Percentiles rank a stretch among this genome's conserved stretches.
Conservation (phyloP, 176 grass and related monocot genomes). For the Lolium perenne region DNA sequence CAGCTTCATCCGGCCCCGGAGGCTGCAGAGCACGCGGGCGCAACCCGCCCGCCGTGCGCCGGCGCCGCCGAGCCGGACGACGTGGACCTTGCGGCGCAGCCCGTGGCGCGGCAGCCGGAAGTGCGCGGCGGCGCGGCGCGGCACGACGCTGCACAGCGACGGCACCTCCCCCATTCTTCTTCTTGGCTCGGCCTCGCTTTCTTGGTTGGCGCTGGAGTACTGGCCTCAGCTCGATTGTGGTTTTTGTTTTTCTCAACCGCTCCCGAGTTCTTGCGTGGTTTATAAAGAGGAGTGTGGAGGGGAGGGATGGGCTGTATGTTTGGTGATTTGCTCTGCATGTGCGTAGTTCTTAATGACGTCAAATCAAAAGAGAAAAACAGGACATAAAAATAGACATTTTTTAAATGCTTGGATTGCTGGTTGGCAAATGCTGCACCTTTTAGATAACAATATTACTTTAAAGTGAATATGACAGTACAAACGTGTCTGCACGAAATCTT, state of each 20-base stretch:
- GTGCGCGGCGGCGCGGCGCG: not conserved
- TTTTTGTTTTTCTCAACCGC: not conserved
- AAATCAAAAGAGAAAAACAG: not conserved
- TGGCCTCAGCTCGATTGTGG: not conserved
- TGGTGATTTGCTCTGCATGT: not conserved
- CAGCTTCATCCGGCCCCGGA: not conserved
- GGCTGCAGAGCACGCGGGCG: constrained; percentile 13
- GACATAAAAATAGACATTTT: not conserved
- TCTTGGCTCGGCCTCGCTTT: not conserved
- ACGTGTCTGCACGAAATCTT: not conserved
- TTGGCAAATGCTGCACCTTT: not conserved
- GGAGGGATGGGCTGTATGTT: constrained; percentile 1
- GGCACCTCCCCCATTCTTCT: constrained; percentile 43
- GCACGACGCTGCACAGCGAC: constrained; percentile 16
- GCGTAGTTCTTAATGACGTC: not conserved
- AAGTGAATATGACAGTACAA: not conserved
- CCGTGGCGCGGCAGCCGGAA: constrained; percentile 48
- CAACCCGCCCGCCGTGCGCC: not conserved
- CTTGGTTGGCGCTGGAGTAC: not conserved
- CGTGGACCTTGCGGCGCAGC: constrained; percentile 48
- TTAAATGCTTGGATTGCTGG: not conserved
- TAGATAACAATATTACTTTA: not conserved
- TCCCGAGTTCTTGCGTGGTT: not conserved
- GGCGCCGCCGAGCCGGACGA: constrained; percentile 51
- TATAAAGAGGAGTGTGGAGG: constrained; percentile 20